A percentile compares a stretch with the other conserved stretches of the same genome.
These are phyloP conservation scores for Oryza australiensis DNA, from an alignment of 176 grass and related monocot species.

Conservation along the genomic window DNA sequence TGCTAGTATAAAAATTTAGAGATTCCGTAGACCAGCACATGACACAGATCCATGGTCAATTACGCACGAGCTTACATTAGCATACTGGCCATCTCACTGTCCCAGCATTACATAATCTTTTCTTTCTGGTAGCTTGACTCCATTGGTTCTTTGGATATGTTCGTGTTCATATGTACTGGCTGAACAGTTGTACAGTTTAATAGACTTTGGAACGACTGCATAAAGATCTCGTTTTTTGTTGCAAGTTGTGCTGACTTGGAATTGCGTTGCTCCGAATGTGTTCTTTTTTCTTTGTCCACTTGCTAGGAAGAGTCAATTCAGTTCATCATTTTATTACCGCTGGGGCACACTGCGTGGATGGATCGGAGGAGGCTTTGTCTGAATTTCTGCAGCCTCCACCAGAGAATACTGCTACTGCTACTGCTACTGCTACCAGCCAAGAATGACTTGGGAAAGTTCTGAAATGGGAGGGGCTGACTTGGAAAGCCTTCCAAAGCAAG, in stretches of 20 bases:
- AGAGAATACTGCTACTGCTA: not conserved
- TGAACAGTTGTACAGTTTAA: not conserved
- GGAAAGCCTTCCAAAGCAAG: not conserved
- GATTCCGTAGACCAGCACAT: not conserved
- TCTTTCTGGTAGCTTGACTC: not conserved
- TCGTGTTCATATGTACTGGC: not conserved
- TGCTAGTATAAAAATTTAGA: not conserved
- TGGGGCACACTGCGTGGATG: not conserved
- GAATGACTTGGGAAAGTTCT: constrained; percentile 35
- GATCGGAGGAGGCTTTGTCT: not conserved
- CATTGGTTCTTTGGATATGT: not conserved
- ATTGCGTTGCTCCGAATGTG: not conserved
- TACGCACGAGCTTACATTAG: constrained; percentile 9
- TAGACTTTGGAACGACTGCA: not conserved
- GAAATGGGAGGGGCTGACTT: not conserved
- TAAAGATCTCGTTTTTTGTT: not conserved
- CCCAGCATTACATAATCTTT: not conserved
- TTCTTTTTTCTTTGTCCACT: not conserved
- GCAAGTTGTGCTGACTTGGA: not conserved
- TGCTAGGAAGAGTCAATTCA: not conserved
- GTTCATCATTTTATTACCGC: not conserved
- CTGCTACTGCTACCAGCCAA: not conserved
- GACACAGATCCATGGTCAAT: not conserved
- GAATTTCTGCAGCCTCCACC: not conserved
- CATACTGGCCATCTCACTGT: not conserved